Base-by-base conservation (phyloP, 768 basidiomycete species). In the Jaapia argillacea region DNA sequence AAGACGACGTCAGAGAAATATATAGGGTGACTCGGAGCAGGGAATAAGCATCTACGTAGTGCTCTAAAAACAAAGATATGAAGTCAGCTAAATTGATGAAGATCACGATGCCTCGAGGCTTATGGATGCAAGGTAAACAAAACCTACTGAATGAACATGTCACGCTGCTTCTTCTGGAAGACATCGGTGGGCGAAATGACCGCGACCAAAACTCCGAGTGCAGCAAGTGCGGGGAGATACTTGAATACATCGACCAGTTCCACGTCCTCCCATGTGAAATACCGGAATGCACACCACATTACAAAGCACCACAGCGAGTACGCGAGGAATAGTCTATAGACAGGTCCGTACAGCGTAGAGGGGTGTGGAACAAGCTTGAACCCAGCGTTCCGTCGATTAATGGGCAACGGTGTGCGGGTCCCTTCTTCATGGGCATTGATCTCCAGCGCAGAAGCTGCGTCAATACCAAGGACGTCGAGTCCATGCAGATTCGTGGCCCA, bases 401-500 rank as follows among this genome's bases (percentile, higher is more conserved):
- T 48, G 6, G 60, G 60, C 14, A 62, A 46, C 13, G 59, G 53
- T 1, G 58, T 33, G 28, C 37, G 41, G 31, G 21, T 42, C 28
- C 26, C 45, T 18, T 41, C 40, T 24, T 45, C 47, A 25, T 48
- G 40, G 18, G 43, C 37, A 18, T 45, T 48, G 5, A 91, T 65
- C 55, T 87, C 86, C 57, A 99, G 70, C 3, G 79, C 79, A 48
- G 69, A 61, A 12, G 74, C 67, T 0, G 76, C 78, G 59, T 99
- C 91, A 31, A 98, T 63, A 18, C 85, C 81, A 13, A 83, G 66
- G 7, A 70, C 51, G 49, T 81, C 69, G 37, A 98, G 77, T 40
- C 85, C 76, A 60, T 98, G 93, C 5, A 98, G 64, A 61, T 98
- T 99, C 25, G 82, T 79, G 0, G 91, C 91, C 92, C 94, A 99